A percentile compares a stretch with the other conserved stretches of the same genome.
Evolutionary conservation across 345 rosid genomes (phyloP).

Genomic region (Psidium guajava): DNA sequence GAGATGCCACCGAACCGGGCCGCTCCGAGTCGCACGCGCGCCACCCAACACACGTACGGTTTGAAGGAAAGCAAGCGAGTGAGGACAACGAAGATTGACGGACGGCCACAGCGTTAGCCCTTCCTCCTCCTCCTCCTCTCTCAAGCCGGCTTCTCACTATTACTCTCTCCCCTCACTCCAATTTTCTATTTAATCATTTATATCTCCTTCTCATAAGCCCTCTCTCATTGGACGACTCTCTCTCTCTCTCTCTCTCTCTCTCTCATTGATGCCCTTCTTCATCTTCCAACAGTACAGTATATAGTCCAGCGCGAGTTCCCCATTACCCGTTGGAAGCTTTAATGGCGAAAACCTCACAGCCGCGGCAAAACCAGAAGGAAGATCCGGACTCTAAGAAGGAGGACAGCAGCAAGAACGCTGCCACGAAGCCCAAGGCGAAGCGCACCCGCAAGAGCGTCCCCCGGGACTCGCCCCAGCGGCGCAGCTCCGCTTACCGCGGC

Average conservation of each 20-base stretch:
- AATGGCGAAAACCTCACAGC: conserved; percentile 34
- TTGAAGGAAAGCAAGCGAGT: not conserved
- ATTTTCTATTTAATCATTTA: not conserved
- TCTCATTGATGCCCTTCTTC: not conserved
- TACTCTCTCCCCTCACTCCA: not conserved
- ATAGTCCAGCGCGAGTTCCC: not conserved
- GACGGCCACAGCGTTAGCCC: conserved; percentile 10
- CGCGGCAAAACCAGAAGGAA: not conserved
- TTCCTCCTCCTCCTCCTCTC: not conserved
- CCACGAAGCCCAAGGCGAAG: conserved; percentile 13
- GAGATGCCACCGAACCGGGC: not conserved
- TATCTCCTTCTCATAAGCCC: not conserved
- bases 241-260: not conserved
- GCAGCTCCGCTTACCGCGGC: conserved; percentile 54
- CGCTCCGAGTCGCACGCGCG: not conserved
- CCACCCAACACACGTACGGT: not conserved
- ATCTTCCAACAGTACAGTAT: not conserved
- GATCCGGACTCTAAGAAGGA: not conserved
- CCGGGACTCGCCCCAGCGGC: conserved; percentile 40
- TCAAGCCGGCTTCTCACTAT: conserved; percentile 2
- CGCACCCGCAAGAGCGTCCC: conserved; percentile 41
- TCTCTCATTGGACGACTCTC: not conserved
- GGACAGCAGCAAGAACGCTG: not conserved
- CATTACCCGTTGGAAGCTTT: not conserved
- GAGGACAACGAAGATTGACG: conserved; percentile 7